phyloP scores from a whole-genome alignment of 164 flowering plant genomes.

The Kalanchoe fedtschenkoi region DNA sequence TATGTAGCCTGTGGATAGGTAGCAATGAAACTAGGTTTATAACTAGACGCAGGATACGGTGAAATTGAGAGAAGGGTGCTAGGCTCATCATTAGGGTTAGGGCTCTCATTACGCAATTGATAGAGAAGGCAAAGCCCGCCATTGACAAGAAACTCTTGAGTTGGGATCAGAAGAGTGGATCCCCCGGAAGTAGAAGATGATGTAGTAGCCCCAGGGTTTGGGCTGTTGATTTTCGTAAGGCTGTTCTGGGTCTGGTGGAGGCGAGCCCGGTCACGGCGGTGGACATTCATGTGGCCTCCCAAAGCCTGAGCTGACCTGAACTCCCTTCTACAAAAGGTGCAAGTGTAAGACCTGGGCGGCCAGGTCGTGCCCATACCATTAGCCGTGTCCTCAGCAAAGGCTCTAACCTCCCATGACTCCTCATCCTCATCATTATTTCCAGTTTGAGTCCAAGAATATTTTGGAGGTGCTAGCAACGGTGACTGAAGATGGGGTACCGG shows the following conservation, averaged over 20 bases:
- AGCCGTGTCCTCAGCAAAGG: conserved; percentile 61
- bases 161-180: conserved; percentile 28
- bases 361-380: conserved; percentile 58
- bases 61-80: conserved; percentile 33
- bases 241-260: conserved; percentile 30
- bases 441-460: conserved; percentile 2
- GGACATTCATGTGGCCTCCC: conserved; percentile 88
- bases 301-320: conserved; percentile 83
- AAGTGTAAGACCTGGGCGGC: conserved; percentile 80
- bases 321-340: conserved; percentile 68
- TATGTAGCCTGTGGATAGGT: too few relatives aligned
- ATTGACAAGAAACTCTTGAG: conserved; percentile 30
- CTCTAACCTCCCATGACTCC: conserved; percentile 76
- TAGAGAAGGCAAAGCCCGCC: conserved; percentile 42
- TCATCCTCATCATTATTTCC: conserved; percentile 24
- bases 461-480: too few relatives aligned
- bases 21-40: too few relatives aligned
- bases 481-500: too few relatives aligned
- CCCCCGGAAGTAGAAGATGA: conserved; percentile 16
- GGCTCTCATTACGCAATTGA: conserved; percentile 18
- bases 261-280: conserved; percentile 73
- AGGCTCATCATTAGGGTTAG: conserved; percentile 24
- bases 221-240: conserved; percentile 4
- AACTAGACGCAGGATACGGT: too few relatives aligned
- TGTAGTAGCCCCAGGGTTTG: conserved; percentile 11